Base-by-base conservation (phyloP, 805 yeast genomes). In the Lipomyces japonicus region DNA sequence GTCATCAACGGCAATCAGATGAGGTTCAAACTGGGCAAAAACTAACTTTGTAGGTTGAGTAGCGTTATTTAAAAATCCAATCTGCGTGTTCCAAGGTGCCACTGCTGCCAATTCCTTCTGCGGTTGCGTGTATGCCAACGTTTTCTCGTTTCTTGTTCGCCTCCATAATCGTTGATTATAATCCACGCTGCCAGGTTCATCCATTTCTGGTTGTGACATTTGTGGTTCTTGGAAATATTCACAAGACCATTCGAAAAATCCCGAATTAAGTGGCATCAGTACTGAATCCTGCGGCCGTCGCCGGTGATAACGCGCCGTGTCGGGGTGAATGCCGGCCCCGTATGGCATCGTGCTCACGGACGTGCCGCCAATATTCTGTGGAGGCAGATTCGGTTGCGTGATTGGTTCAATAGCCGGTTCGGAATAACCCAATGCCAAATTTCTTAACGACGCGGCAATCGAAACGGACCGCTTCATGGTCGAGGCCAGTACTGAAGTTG, bases 181-280 rank as follows among this genome's bases (percentile, higher is more conserved):
- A 56, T 86, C 90, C 51, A 82, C 79, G 49, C 96, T 86, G 0
- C 97, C 97, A 0, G 95, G 93, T 65, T 89, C 96, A 60, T 91
- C 97, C 16, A 80, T 69, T 59, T 91, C 97, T 46, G 79, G 77
- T 50, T 80, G 82, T 9, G 86, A 81, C 83, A 90, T 83, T 64
- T 91, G 97, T 0, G 98, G 97, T 63, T 90, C 97, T 62, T 90
- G 95, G 71, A 91, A 93, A 63, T 89, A 90, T 65, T 93, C 98
- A 51, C 87, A 79, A 43, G 72, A 61, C 71, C 74, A 69, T 37
- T 71, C 71, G 48, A 70, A 63, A 59, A 73, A 69, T 9, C 63
- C 63, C 30, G 70, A 62, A 31, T 63, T 44, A 36, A 71, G 52
- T 1, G 70, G 72, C 44, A 71, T 48, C 4, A 48, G 49, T 6